phyloP scores from a whole-genome alignment of 306 rosid genomes.

The Citrullus mucosospermus region DNA sequence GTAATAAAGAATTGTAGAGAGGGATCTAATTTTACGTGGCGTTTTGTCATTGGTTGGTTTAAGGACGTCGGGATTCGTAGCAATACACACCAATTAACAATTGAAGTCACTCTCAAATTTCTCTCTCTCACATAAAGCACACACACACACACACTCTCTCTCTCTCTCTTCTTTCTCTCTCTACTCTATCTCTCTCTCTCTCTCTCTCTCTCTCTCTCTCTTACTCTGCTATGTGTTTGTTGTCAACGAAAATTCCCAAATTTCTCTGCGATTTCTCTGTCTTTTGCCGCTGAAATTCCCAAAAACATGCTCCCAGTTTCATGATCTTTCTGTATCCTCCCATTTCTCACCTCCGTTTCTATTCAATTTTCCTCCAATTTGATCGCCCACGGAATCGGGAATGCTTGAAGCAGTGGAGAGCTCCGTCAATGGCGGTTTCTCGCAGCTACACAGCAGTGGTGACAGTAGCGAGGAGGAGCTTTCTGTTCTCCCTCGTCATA shows the following conservation, averaged over 20 bases:
- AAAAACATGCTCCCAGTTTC: slow-evolving; percentile 26
- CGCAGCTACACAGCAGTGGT: slow-evolving; percentile 77
- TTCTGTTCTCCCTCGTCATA: slow-evolving; percentile 92
- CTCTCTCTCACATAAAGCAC: slow-evolving; percentile 6
- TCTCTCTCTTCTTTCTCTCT: neutral
- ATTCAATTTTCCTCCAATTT: neutral
- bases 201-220: neutral
- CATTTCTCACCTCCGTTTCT: slow-evolving; percentile 19
- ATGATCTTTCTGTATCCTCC: slow-evolving; percentile 47
- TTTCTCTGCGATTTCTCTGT: slow-evolving; percentile 22
- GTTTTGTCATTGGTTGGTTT: slow-evolving; percentile 15
- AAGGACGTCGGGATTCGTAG: slow-evolving; percentile 84
- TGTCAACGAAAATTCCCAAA: slow-evolving; percentile 31
- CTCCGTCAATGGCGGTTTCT: slow-evolving; percentile 75
- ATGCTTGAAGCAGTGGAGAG: slow-evolving; percentile 89
- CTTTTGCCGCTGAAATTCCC: slow-evolving; percentile 26
- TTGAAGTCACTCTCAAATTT: slow-evolving; percentile 40
- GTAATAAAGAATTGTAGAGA: neutral
- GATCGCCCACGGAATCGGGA: slow-evolving; percentile 7
- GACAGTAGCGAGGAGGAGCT: slow-evolving; percentile 97
- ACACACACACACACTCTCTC: too few relatives aligned
- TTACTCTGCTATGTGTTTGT: slow-evolving; percentile 24
- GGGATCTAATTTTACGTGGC: slow-evolving; percentile 40
- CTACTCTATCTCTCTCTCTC: slow-evolving; percentile 1
- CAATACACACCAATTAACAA: slow-evolving; percentile 58